Evolutionary conservation across 2,329 filamentous ascomycete genomes (phyloP).

Genomic region (Phialophora tarda): DNA sequence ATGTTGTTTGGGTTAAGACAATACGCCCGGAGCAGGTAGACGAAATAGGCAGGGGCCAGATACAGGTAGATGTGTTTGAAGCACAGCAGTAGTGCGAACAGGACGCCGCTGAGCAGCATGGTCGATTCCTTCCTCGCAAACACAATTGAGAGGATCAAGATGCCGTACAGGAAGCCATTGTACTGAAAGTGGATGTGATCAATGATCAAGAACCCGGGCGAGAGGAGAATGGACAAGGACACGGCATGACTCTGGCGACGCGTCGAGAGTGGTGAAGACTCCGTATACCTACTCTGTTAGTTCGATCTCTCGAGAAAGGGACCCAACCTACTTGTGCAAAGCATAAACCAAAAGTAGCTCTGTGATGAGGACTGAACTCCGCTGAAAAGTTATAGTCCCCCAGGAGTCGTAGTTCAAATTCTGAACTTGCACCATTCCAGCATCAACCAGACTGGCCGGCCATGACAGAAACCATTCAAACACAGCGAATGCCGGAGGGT

Average conservation of each 20-base stretch:
- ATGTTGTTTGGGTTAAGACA: slow-evolving; percentile 80
- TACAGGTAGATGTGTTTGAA: slow-evolving; percentile 99
- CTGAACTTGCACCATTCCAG: slow-evolving; percentile 78
- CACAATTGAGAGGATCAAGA: slow-evolving; percentile 84
- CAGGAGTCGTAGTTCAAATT: slow-evolving; percentile 88
- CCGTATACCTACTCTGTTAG: slow-evolving; percentile 67
- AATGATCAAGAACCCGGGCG: slow-evolving; percentile 92
- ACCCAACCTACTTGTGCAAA: slow-evolving; percentile 68
- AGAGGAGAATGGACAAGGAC: slow-evolving; percentile 86
- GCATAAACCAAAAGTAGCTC: slow-evolving; percentile 85
- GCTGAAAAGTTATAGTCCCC: slow-evolving; percentile 93
- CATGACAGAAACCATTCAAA: slow-evolving; percentile 95
- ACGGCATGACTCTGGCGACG: slow-evolving; percentile 82
- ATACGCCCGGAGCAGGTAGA: slow-evolving; percentile 87
- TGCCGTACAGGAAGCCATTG: slow-evolving; percentile 94
- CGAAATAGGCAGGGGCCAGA: slow-evolving; percentile 92
- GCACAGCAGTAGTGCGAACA: slow-evolving; percentile 85
- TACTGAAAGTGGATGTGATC: slow-evolving; percentile 99
- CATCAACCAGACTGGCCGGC: slow-evolving; percentile 75
- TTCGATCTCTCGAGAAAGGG: slow-evolving; percentile 33
- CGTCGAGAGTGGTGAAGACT: slow-evolving; percentile 68
- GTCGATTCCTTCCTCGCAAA: slow-evolving; percentile 77
- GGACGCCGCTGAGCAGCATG: slow-evolving; percentile 75
- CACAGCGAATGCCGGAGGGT: slow-evolving; percentile 96
- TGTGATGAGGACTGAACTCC: slow-evolving; percentile 81